Evolutionary conservation across 176 grass and related monocot species (phyloP).

Genomic region (Zea luxurians): DNA sequence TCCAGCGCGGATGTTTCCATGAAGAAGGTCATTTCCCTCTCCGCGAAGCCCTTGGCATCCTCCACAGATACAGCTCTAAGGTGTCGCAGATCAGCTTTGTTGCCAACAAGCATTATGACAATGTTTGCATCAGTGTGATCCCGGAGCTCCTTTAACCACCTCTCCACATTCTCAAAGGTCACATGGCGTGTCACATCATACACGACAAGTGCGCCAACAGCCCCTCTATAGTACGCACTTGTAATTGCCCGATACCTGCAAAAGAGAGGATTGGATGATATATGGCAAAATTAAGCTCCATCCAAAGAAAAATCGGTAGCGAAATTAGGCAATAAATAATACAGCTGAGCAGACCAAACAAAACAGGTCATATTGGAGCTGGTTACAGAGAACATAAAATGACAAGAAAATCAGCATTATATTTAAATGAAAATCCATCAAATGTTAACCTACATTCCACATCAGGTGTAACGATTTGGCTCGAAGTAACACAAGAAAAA

Average conservation of each 20-base stretch:
- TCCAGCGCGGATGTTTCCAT: constrained; percentile 54
- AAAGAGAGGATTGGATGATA: not conserved
- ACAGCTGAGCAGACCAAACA: not conserved
- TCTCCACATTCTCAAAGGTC: constrained; percentile 57
- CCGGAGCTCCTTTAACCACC: constrained; percentile 55
- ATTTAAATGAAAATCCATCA: not conserved
- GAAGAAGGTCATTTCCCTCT: constrained; percentile 53
- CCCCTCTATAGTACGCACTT: constrained; percentile 56
- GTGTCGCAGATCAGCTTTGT: constrained; percentile 57
- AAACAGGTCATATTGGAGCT: not conserved
- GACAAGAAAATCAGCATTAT: not conserved
- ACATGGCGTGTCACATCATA: constrained; percentile 54
- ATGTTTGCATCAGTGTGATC: constrained; percentile 58
- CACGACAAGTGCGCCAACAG: constrained; percentile 48
- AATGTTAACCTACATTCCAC: not conserved
- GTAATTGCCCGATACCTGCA: constrained; percentile 53
- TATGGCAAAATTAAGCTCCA: not conserved
- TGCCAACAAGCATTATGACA: constrained; percentile 58
- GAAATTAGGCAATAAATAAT: not conserved
- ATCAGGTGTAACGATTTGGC: not conserved
- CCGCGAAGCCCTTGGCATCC: constrained; percentile 52
- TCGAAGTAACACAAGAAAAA: not conserved
- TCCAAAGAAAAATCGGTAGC: not conserved
- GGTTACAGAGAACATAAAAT: not conserved
- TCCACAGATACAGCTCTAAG: constrained; percentile 49